Conservation (phyloP, 371 early-diverging fungal genomes). For the Fennellomyces sp. region DNA sequence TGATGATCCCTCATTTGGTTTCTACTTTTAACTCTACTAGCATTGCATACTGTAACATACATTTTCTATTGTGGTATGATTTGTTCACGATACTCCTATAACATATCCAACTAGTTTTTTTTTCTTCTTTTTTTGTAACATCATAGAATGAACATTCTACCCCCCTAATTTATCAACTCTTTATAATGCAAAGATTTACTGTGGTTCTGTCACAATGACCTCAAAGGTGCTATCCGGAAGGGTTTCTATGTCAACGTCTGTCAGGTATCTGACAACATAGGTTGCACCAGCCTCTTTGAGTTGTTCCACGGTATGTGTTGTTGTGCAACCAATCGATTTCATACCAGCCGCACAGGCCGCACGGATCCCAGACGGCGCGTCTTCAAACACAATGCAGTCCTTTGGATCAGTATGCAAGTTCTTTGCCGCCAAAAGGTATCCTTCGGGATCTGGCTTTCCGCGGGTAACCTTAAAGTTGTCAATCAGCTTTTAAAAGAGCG, state of each 20-base stretch:
- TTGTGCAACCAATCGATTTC: conserved; percentile 59
- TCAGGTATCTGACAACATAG: conserved; percentile 52
- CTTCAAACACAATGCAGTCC: conserved; percentile 74
- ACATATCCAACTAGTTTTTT: not conserved
- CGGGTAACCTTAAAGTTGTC: conserved; percentile 1
- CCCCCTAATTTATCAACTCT: not conserved
- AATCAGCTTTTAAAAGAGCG: too few relatives aligned
- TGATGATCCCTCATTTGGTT: not conserved
- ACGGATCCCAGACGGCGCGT: conserved; percentile 63
- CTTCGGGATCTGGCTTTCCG: conserved; percentile 73
- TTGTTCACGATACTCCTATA: not conserved
- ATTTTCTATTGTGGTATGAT: not conserved
- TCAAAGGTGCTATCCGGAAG: conserved; percentile 43
- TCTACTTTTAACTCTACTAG: conserved; percentile 3
- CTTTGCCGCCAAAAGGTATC: conserved; percentile 56
- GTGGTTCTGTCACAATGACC: conserved; percentile 20
- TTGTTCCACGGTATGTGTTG: conserved; percentile 59
- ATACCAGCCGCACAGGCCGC: conserved; percentile 65
- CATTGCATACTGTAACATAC: conserved; percentile 4
- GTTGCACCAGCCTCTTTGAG: conserved; percentile 61
- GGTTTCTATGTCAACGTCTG: conserved; percentile 43
- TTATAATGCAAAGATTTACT: too few relatives aligned
- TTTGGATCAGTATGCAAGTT: conserved; percentile 44
- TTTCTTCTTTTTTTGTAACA: conserved; percentile 3
- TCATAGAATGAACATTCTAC: not conserved